Evolutionary conservation across 306 rosid species (phyloP).

Genomic region (Corylus heterophylla): DNA sequence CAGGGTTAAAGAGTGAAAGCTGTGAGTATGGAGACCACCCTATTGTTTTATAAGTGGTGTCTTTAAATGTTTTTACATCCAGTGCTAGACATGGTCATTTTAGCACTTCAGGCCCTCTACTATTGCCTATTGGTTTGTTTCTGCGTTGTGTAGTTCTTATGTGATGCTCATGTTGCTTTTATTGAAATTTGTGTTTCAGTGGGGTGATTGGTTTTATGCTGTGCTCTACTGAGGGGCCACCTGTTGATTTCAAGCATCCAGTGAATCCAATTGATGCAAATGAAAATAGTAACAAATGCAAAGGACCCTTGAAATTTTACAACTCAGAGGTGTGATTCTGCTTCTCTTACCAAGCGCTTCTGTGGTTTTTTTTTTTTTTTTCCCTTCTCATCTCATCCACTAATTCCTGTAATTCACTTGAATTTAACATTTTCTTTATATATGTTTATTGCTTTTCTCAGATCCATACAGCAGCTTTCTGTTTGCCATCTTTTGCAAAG

Average conservation of each 20-base stretch:
- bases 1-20: neutral
- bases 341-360: constrained; percentile 1
- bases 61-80: neutral
- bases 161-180: constrained; percentile 25
- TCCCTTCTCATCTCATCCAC: neutral
- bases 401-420: neutral
- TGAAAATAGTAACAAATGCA: constrained; percentile 34
- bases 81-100: neutral
- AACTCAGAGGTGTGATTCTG: constrained; percentile 73
- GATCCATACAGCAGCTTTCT: constrained; percentile 95
- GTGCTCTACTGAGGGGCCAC: constrained; percentile 95
- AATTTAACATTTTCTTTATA: constrained; percentile 18
- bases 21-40: neutral
- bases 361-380: neutral
- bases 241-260: constrained; percentile 91
- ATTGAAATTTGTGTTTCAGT: constrained; percentile 44
- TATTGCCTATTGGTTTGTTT: neutral
- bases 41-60: neutral
- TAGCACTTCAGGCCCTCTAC: neutral
- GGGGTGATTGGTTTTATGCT: constrained; percentile 99
- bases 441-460: constrained; percentile 32
- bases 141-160: constrained; percentile 1
- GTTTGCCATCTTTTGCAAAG: constrained; percentile 93
- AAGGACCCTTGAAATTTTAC: constrained; percentile 76
- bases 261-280: constrained; percentile 67